Percentiles rank a stretch among this genome's conserved stretches.
Conservation (phyloP, 805 yeast genomes). For the Phaffomyces thermotolerans region DNA sequence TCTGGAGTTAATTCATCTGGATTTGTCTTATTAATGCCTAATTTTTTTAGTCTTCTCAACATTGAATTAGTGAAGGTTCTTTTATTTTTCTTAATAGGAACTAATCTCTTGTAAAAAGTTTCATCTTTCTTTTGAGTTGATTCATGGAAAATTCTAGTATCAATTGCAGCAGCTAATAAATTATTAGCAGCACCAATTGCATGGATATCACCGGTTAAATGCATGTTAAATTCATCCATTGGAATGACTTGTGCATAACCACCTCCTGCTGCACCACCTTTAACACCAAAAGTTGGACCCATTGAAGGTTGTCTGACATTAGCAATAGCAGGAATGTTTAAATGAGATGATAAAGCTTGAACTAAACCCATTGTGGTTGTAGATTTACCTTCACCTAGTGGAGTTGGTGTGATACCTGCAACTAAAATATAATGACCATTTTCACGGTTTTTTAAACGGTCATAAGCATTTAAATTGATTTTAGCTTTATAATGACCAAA, state of each 20-base stretch:
- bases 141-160: slow-evolving; percentile 96
- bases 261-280: slow-evolving; percentile 99
- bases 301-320: slow-evolving; percentile 96
- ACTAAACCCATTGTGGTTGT: slow-evolving; percentile 95
- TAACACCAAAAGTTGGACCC: slow-evolving; percentile 99
- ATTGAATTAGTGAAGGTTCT: slow-evolving; percentile 75
- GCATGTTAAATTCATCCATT: slow-evolving; percentile 98
- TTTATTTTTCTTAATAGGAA: slow-evolving; percentile 76
- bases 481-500: slow-evolving; percentile 90
- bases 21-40: slow-evolving; percentile 75
- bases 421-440: slow-evolving; percentile 87
- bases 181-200: slow-evolving; percentile 93
- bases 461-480: slow-evolving; percentile 60
- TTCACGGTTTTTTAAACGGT: slow-evolving; percentile 54
- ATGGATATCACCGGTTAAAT: slow-evolving; percentile 94
- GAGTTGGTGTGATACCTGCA: slow-evolving; percentile 97
- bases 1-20: slow-evolving; percentile 76
- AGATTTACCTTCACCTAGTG: slow-evolving; percentile 95
- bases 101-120: slow-evolving; percentile 77
- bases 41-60: slow-evolving; percentile 64
- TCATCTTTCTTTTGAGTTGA: slow-evolving; percentile 57
- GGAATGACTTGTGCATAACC: slow-evolving; percentile 97
- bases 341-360: slow-evolving; percentile 93
- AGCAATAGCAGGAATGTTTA: slow-evolving; percentile 78
- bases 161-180: slow-evolving; percentile 92